These are phyloP conservation scores for Populus nigra DNA, from an alignment of 345 rosid species.

Conservation along the genomic window DNA sequence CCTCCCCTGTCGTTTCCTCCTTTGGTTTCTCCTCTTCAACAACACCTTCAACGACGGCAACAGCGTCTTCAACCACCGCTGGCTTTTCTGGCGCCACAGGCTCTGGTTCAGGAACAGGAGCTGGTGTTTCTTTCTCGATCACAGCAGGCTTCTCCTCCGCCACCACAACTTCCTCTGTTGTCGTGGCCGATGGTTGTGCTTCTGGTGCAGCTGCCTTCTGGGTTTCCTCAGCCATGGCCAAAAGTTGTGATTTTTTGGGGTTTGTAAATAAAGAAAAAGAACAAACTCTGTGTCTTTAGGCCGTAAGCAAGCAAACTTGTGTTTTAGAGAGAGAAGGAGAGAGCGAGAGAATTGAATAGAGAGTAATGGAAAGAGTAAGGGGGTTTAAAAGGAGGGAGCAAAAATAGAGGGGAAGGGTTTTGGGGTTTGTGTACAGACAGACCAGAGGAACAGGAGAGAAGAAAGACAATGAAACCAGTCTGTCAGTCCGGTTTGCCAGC, in stretches of 20 bases:
- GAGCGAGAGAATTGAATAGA: not conserved
- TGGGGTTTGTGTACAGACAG: not conserved
- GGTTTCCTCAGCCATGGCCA: conserved; percentile 46
- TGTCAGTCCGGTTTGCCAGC: conserved; percentile 36
- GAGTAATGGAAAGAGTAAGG: not conserved
- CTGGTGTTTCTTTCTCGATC: conserved; percentile 29
- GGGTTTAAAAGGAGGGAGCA: not conserved
- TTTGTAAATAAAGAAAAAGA: no score
- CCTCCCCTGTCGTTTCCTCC: conserved; percentile 4
- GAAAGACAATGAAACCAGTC: conserved; percentile 20
- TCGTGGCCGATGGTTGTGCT: not conserved
- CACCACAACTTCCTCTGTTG: conserved; percentile 19
- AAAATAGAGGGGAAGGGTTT: not conserved
- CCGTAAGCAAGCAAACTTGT: not conserved
- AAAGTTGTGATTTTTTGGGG: not conserved
- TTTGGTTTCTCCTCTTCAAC: conserved; percentile 19
- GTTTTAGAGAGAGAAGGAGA: not conserved
- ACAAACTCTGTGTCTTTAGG: not conserved
- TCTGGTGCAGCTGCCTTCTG: conserved; percentile 36
- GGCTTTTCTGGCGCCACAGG: conserved; percentile 16
- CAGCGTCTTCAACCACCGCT: not conserved
- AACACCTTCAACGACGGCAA: not conserved
- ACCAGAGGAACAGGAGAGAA: not conserved
- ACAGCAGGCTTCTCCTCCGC: conserved; percentile 23
- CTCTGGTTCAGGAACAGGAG: conserved; percentile 33